A percentile compares a stretch with the other conserved stretches of the same genome.
Evolutionary conservation across 2,329 filamentous ascomycete species (phyloP).

Genomic region (Leptographium procerum): DNA sequence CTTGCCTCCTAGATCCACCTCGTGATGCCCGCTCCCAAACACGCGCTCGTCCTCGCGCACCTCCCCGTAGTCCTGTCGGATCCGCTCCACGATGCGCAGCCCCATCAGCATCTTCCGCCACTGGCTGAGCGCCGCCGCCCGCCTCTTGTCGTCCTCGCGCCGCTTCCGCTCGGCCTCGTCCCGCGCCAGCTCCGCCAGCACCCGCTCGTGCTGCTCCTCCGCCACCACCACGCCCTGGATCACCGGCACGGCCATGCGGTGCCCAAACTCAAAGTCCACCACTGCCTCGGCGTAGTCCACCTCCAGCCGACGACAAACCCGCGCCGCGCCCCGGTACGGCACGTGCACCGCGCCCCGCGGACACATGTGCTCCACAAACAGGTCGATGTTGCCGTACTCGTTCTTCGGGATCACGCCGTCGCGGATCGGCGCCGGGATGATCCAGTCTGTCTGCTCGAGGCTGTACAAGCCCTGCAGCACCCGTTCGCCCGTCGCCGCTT

Average conservation of each 20-base stretch:
- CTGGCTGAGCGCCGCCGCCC: conserved; percentile 57
- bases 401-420: conserved; percentile 89
- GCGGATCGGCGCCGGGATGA: conserved; percentile 76
- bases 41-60: conserved; percentile 32
- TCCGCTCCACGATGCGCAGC: conserved; percentile 66
- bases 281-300: conserved; percentile 92
- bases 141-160: conserved; percentile 75
- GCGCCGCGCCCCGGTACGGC: conserved; percentile 62
- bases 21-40: conserved; percentile 37
- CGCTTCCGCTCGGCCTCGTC: conserved; percentile 64
- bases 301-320: conserved; percentile 70
- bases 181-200: conserved; percentile 69
- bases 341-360: conserved; percentile 72
- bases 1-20: conserved; percentile 14
- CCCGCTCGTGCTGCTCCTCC: conserved; percentile 59
- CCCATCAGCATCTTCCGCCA: conserved; percentile 89
- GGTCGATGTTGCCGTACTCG: conserved; percentile 89
- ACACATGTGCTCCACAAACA: conserved; percentile 90
- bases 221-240: conserved; percentile 85
- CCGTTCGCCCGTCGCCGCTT: conserved; percentile 70
- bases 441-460: conserved; percentile 82
- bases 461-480: conserved; percentile 79
- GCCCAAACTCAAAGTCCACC: conserved; percentile 91
- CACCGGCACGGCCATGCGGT: conserved; percentile 85
- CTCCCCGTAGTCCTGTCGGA: conserved; percentile 65